Percentiles rank a stretch among this genome's conserved stretches.
Evolutionary conservation across 768 basidiomycete genomes (phyloP).

Genomic region (Rhodotorula kratochvilovae): DNA sequence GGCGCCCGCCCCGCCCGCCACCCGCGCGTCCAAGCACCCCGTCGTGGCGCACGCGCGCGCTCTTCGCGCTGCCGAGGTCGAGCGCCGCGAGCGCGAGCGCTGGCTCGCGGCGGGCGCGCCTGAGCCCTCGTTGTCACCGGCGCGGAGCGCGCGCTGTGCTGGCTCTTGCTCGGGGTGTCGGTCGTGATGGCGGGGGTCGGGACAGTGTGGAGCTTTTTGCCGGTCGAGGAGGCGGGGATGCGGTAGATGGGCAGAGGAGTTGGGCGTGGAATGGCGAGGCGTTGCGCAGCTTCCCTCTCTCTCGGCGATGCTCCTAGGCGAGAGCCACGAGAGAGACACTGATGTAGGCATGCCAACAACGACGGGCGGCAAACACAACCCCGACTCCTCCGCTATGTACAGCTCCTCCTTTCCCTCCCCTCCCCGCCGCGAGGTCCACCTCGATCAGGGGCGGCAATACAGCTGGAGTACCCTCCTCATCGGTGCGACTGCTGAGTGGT

Average conservation of each 20-base stretch:
- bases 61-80: neutral
- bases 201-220: slow-evolving; percentile 60
- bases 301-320: neutral
- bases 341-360: neutral
- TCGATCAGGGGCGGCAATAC: no score
- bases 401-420: no score
- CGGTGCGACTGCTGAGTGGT: no score
- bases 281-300: no score
- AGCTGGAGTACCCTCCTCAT: no score
- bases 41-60: neutral
- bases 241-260: neutral
- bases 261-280: neutral
- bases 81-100: neutral
- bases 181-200: slow-evolving; percentile 72
- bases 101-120: neutral
- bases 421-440: no score
- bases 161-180: slow-evolving; percentile 55
- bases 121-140: neutral
- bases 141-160: slow-evolving; percentile 56
- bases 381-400: neutral
- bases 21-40: neutral
- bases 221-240: slow-evolving; percentile 1
- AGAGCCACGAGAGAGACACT: neutral
- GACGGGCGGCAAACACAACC: neutral
- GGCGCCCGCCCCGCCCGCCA: no score